Evolutionary conservation across 75 land plant genomes (phyloP), one percentile per base, ranked within the genome.

Genomic region (Gnetum montanum): DNA sequence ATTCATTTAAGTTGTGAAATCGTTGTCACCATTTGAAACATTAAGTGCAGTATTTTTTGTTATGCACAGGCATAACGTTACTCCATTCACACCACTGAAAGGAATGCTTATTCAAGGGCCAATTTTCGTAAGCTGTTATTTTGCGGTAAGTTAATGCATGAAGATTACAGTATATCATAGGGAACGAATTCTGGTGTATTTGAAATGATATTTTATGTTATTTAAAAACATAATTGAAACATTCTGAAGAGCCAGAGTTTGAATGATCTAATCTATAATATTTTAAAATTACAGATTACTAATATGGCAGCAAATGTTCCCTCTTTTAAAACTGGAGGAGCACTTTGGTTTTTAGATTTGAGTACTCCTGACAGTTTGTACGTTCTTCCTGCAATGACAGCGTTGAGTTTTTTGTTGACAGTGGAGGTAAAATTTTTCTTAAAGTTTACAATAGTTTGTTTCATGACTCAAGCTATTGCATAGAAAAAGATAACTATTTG

Each of bases 111-210:
- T 90, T 29, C 90, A 85, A 66, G 96, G 79, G 20, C 98, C 98
- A 5, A 33, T 94, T 24, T 94, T 94, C 73, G 60, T 89, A 44
- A 75, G 87, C 47, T 90, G 89, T 65, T 94, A 75, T 69, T 75
- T 94, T 40, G 98, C 86, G 57, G 98, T 85, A 71, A 79, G 88
- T 63, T 51, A n/a, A n/a, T n/a, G n/a, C n/a, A n/a, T n/a, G n/a
- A n/a, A n/a, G n/a, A n/a, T n/a, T n/a, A n/a, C 28, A 24, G 56
- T 53, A 31, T 46, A 43, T 19, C 33, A 30, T 8, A 8, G 34
- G 33, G 31, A 2, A 31, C 1, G 35, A 31, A 51, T 31, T 31
- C 45, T 31, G 23, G 23, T 4, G 3, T 20, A 19, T 52, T n/a
- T 50, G 31, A 50, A 49, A 23, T 49, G 12, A 50, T 12, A 50